Evolutionary conservation across 2,329 filamentous ascomycete species (phyloP).

Genomic region (Xylaria sp.): DNA sequence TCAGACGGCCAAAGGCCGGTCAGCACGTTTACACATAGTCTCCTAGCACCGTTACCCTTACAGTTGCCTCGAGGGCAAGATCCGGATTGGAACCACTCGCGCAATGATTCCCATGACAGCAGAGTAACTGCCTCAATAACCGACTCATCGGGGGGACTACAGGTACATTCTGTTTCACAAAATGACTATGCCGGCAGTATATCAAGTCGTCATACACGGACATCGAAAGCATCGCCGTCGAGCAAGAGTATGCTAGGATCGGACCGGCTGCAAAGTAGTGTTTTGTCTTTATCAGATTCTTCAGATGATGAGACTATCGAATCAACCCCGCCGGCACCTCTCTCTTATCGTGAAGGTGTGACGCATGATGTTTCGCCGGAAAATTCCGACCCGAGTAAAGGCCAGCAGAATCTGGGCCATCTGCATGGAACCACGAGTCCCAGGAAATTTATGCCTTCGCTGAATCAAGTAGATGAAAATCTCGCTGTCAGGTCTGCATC

Average conservation of each 20-base stretch:
- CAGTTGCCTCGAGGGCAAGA: constrained; percentile 26
- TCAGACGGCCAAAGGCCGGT: constrained; percentile 25
- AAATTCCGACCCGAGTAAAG: neutral
- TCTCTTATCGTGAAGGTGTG: constrained; percentile 40
- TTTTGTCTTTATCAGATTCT: constrained; percentile 60
- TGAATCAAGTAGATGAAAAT: constrained; percentile 49
- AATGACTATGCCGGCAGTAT: constrained; percentile 56
- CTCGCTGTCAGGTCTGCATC: constrained; percentile 47
- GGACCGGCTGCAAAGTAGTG: constrained; percentile 60
- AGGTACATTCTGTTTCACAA: constrained; percentile 39
- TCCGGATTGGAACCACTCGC: constrained; percentile 32
- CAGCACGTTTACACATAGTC: constrained; percentile 31
- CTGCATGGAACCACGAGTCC: constrained; percentile 2
- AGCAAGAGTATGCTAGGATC: constrained; percentile 54
- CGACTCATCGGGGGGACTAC: constrained; percentile 34
- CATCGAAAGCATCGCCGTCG: constrained; percentile 59
- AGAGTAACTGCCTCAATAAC: constrained; percentile 37
- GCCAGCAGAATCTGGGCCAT: constrained; percentile 9
- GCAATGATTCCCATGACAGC: constrained; percentile 37
- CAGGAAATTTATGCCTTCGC: constrained; percentile 42
- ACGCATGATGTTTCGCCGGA: constrained; percentile 31
- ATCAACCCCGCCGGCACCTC: constrained; percentile 41
- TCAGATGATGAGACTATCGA: constrained; percentile 51
- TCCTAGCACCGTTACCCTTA: constrained; percentile 33
- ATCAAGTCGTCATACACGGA: constrained; percentile 61